Conservation (phyloP, 106 monocot genomes). For the Narthecium ossifragum region DNA sequence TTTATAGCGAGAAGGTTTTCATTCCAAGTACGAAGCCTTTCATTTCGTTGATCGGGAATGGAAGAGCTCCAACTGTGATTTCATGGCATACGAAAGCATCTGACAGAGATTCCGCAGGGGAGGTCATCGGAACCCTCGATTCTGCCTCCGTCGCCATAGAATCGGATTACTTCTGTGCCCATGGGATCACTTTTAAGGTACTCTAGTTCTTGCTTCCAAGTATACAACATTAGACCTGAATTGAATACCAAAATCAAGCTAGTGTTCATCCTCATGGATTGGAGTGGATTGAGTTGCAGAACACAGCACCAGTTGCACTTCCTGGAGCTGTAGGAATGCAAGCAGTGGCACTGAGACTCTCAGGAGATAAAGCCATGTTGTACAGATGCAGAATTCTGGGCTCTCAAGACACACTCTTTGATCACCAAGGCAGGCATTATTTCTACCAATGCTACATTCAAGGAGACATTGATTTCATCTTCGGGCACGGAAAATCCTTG, state of each 20-base stretch:
- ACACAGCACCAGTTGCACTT: slow-evolving; percentile 47
- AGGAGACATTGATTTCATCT: slow-evolving; percentile 94
- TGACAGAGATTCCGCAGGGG: slow-evolving; percentile 26
- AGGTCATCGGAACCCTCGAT: slow-evolving; percentile 39
- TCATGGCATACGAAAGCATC: slow-evolving; percentile 48
- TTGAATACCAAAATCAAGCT: too few relatives aligned
- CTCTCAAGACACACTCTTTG: slow-evolving; percentile 83
- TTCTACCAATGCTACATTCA: slow-evolving; percentile 65
- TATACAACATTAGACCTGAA: too few relatives aligned
- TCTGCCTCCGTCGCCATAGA: slow-evolving; percentile 56
- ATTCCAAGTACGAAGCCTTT: slow-evolving; percentile 52
- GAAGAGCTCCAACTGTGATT: slow-evolving; percentile 26
- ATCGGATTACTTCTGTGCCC: slow-evolving; percentile 58
- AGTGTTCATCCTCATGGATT: too few relatives aligned
- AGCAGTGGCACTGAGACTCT: slow-evolving; percentile 77
- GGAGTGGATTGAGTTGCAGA: slow-evolving; percentile 35
- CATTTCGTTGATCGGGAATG: slow-evolving; percentile 44
- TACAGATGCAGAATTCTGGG: slow-evolving; percentile 59
- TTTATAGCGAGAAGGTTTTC: slow-evolving; percentile 52
- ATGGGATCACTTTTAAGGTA: slow-evolving; percentile 62
- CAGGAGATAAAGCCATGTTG: slow-evolving; percentile 82
- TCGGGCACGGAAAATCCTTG: slow-evolving; percentile 72
- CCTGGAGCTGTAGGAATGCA: slow-evolving; percentile 75
- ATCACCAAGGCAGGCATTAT: slow-evolving; percentile 76
- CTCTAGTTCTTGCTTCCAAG: too few relatives aligned